Conservation (phyloP, 2,329 filamentous ascomycete genomes). For the Tolypocladium album region DNA sequence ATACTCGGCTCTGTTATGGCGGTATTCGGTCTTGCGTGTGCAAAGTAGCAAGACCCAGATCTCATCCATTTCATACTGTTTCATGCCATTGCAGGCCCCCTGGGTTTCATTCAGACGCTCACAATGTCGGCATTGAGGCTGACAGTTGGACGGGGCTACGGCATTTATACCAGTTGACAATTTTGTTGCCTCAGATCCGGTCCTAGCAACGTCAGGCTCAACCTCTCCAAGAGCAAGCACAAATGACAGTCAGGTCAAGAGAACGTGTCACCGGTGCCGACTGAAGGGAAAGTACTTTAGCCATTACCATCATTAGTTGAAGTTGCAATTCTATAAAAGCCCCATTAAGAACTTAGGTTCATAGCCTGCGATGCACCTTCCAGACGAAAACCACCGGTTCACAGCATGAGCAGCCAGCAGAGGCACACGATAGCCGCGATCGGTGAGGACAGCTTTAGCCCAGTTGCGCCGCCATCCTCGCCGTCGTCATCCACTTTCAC, state of each 20-base stretch:
- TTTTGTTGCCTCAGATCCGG: too few species aligned
- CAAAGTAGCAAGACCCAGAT: too few species aligned
- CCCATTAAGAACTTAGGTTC: neutral
- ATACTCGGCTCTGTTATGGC: neutral
- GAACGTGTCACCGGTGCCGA: neutral
- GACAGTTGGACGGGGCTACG: too few species aligned
- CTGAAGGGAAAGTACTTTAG: neutral
- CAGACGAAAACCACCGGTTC: neutral
- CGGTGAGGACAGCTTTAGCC: slow-evolving; percentile 3
- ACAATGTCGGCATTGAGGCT: too few species aligned
- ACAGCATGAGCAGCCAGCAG: slow-evolving; percentile 5
- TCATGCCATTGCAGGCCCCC: neutral
- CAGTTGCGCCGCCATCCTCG: slow-evolving; percentile 2
- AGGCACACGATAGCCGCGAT: slow-evolving; percentile 6
- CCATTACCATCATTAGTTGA: neutral
- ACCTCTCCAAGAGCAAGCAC: neutral
- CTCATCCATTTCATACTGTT: neutral
- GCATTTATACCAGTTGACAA: too few species aligned
- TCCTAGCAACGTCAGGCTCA: neutral
- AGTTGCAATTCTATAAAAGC: neutral
- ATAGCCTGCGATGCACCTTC: neutral
- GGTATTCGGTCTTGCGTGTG: neutral
- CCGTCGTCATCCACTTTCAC: neutral
- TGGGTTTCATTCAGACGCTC: neutral
- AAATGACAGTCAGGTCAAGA: neutral